phyloP scores from a whole-genome alignment of 2,329 filamentous ascomycete species.

The Aschersonia sp. region DNA sequence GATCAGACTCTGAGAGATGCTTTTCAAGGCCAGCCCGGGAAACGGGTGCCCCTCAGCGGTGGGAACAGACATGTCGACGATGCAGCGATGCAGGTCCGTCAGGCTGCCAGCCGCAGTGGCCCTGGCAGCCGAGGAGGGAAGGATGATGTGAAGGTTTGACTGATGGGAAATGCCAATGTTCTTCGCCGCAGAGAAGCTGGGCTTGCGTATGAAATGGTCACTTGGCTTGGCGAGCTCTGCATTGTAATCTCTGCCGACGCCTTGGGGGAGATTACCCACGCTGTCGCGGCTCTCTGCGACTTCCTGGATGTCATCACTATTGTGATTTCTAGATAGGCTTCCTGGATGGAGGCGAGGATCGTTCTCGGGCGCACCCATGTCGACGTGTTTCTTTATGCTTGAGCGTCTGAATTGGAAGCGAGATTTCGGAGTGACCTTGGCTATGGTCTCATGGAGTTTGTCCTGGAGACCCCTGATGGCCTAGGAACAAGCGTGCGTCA shows the following conservation, averaged over 20 bases:
- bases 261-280: slow-evolving; percentile 20
- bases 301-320: neutral
- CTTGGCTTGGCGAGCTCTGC: slow-evolving; percentile 32
- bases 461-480: slow-evolving; percentile 70
- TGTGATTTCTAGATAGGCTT: slow-evolving; percentile 14
- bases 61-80: slow-evolving; percentile 68
- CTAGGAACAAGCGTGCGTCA: slow-evolving; percentile 19
- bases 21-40: slow-evolving; percentile 52
- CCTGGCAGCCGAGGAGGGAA: slow-evolving; percentile 56
- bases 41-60: slow-evolving; percentile 45
- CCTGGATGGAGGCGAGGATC: slow-evolving; percentile 27
- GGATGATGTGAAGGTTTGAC: slow-evolving; percentile 56
- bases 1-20: slow-evolving; percentile 56
- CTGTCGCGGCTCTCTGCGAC: slow-evolving; percentile 16
- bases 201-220: slow-evolving; percentile 34
- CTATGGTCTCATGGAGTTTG: slow-evolving; percentile 57
- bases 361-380: slow-evolving; percentile 26
- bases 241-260: slow-evolving; percentile 38
- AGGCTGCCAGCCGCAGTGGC: slow-evolving; percentile 62
- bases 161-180: slow-evolving; percentile 55
- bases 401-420: slow-evolving; percentile 66
- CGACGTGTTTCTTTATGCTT: slow-evolving; percentile 17
- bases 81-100: slow-evolving; percentile 52
- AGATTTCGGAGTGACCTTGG: slow-evolving; percentile 55
- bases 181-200: slow-evolving; percentile 47